A percentile compares a stretch with the other conserved stretches of the same genome.
These are phyloP conservation scores for Candida schatavii DNA, from an alignment of 805 yeast genomes.

Conservation along the genomic window DNA sequence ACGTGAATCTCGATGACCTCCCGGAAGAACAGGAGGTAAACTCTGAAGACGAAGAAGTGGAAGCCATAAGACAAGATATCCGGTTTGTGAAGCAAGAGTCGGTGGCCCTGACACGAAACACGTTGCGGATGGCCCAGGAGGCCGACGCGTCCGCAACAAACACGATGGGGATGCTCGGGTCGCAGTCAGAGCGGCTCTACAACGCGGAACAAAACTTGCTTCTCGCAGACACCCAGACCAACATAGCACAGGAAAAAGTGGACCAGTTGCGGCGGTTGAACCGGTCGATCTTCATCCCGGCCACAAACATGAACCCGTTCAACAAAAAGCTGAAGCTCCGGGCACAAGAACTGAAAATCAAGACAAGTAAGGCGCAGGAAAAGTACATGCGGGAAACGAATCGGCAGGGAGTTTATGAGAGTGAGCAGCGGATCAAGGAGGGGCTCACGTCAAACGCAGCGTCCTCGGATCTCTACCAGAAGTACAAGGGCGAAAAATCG, in stretches of 20 bases:
- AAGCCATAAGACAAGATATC: conserved; percentile 77
- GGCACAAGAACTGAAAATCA: conserved; percentile 68
- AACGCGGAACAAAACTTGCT: conserved; percentile 75
- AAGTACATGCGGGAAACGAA: conserved; percentile 61
- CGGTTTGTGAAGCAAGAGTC: conserved; percentile 85
- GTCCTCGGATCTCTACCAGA: conserved; percentile 35
- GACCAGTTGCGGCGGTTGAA: conserved; percentile 74
- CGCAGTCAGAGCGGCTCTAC: conserved; percentile 85
- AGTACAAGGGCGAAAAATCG: conserved; percentile 51
- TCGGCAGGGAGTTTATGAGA: conserved; percentile 54
- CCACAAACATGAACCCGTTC: conserved; percentile 73
- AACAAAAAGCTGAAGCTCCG: conserved; percentile 73
- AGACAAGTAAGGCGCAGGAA: conserved; percentile 58
- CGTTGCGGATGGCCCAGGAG: conserved; percentile 54
- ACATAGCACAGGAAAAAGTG: conserved; percentile 80
- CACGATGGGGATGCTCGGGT: conserved; percentile 87
- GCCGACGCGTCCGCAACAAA: conserved; percentile 52
- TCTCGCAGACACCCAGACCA: conserved; percentile 75
- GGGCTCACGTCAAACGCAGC: conserved; percentile 50
- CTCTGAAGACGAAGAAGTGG: conserved; percentile 84
- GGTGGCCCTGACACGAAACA: conserved; percentile 79
- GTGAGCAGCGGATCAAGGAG: conserved; percentile 65
- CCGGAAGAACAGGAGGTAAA: conserved; percentile 42
- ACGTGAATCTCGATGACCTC: conserved; percentile 35
- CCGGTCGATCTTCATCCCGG: conserved; percentile 78